Conservation (phyloP, 163 green algal genomes). For the Scenedesmus sp. region DNA sequence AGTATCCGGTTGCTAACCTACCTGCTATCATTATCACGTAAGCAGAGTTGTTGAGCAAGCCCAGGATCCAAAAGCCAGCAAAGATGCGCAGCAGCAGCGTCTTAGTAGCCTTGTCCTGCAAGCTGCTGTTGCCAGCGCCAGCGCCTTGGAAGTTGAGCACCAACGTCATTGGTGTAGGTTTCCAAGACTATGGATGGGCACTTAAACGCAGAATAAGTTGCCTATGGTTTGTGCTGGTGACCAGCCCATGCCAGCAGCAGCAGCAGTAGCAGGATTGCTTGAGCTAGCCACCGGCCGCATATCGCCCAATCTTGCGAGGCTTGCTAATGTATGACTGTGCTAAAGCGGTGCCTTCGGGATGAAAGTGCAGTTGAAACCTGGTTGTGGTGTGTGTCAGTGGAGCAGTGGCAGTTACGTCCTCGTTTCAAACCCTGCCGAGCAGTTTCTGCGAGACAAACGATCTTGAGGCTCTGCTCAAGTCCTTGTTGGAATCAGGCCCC, state of each 20-base stretch:
- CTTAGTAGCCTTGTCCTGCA: background rate
- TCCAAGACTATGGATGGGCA: background rate
- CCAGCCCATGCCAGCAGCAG: background rate
- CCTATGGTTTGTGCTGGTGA: background rate
- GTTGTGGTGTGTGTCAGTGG: too few species aligned
- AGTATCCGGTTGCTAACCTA: background rate
- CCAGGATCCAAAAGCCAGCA: slow-evolving; percentile 74
- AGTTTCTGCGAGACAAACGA: background rate
- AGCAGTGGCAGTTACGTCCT: background rate
- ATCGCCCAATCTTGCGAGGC: background rate
- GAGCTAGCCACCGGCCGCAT: background rate
- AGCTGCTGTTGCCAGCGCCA: background rate
- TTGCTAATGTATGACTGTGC: background rate
- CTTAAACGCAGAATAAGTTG: background rate
- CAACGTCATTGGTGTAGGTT: background rate
- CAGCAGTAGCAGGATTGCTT: background rate
- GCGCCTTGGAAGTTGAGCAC: slow-evolving; percentile 15
- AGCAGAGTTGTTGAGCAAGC: slow-evolving; percentile 74
- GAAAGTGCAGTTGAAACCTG: background rate
- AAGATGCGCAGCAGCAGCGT: slow-evolving; percentile 12
- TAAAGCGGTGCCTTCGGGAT: too few species aligned
- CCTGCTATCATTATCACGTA: slow-evolving; percentile 37
- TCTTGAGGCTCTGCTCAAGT: background rate
- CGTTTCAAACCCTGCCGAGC: background rate
- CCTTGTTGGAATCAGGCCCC: background rate